Evolutionary conservation across 495 filamentous ascomycete species (phyloP).

Genomic region (Xylona heveae): DNA sequence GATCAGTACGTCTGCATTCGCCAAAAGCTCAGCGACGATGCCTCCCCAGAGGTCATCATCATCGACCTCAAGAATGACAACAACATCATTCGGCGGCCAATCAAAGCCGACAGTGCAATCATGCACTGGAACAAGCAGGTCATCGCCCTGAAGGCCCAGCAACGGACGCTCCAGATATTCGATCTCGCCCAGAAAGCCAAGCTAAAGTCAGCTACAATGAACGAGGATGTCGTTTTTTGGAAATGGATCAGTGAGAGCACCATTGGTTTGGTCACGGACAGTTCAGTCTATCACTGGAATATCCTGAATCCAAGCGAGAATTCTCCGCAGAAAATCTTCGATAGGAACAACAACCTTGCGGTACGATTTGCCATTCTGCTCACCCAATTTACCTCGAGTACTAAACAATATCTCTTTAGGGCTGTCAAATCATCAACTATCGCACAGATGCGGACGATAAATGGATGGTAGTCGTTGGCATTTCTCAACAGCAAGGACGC

Average conservation of each 20-base stretch:
- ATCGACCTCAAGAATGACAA: slow-evolving; percentile 89
- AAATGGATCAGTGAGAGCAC: slow-evolving; percentile 88
- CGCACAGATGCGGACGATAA: slow-evolving; percentile 86
- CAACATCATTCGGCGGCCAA: slow-evolving; percentile 77
- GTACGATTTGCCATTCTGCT: slow-evolving; percentile 27
- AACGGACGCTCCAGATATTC: slow-evolving; percentile 91
- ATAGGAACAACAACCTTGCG: slow-evolving; percentile 69
- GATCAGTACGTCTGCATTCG: slow-evolving; percentile 89
- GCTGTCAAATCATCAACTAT: slow-evolving; percentile 99
- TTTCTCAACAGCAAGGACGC: slow-evolving; percentile 76
- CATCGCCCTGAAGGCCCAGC: slow-evolving; percentile 86
- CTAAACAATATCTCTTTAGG: slow-evolving; percentile 22
- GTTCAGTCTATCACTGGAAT: slow-evolving; percentile 90
- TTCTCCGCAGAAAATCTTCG: slow-evolving; percentile 74
- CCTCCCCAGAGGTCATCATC: slow-evolving; percentile 85
- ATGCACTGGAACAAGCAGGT: slow-evolving; percentile 96
- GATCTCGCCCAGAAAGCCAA: slow-evolving; percentile 77
- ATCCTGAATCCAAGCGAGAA: slow-evolving; percentile 62
- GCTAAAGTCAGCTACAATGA: slow-evolving; percentile 86
- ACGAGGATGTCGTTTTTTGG: slow-evolving; percentile 95
- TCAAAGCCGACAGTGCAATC: slow-evolving; percentile 98
- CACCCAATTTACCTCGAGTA: slow-evolving; percentile 5
- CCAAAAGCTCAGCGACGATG: slow-evolving; percentile 63
- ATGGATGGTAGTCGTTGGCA: slow-evolving; percentile 96
- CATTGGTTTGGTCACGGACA: slow-evolving; percentile 77